Conservation (phyloP, 2,329 filamentous ascomycete species). For the Paraphoma sp. region DNA sequence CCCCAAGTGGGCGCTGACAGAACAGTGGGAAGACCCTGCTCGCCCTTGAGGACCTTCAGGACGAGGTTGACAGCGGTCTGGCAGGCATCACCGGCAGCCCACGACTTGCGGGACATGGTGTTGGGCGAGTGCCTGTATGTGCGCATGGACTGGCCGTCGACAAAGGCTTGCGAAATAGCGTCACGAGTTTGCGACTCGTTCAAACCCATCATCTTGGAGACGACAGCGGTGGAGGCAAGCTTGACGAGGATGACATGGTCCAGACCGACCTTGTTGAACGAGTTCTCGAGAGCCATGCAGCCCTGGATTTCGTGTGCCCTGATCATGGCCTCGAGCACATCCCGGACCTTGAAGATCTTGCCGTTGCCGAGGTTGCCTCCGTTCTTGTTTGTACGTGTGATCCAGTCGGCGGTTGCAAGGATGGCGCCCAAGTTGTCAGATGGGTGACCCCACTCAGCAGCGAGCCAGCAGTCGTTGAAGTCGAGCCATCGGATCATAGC, state of each 20-base stretch:
- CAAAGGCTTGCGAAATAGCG: constrained; percentile 95
- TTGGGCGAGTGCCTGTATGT: constrained; percentile 98
- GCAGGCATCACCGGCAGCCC: constrained; percentile 98
- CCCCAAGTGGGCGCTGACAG: constrained; percentile 94
- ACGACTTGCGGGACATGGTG: constrained; percentile 99
- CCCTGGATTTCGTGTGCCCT: constrained; percentile 99
- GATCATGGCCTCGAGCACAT: constrained; percentile 97
- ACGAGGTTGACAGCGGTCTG: constrained; percentile 92
- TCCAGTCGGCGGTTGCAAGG: constrained; percentile 95
- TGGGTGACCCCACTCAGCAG: constrained; percentile 98
- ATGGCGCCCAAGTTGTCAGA: constrained; percentile 98
- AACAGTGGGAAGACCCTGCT: constrained; percentile 89
- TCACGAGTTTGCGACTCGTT: constrained; percentile 90
- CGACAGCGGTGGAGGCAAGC: constrained; percentile 91
- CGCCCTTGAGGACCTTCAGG: constrained; percentile 89
- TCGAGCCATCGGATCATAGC: constrained; percentile 99
- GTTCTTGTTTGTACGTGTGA: constrained; percentile 90
- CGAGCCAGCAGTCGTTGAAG: constrained; percentile 99
- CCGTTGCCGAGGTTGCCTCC: constrained; percentile 74
- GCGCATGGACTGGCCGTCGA: constrained; percentile 92
- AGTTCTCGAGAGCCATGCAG: constrained; percentile 95
- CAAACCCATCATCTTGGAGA: constrained; percentile 93
- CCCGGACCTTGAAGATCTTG: constrained; percentile 85
- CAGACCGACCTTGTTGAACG: constrained; percentile 96
- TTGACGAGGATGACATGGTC: constrained; percentile 99